Base-by-base conservation (phyloP, 495 filamentous ascomycete genomes). In the Bacidia gigantensis region DNA sequence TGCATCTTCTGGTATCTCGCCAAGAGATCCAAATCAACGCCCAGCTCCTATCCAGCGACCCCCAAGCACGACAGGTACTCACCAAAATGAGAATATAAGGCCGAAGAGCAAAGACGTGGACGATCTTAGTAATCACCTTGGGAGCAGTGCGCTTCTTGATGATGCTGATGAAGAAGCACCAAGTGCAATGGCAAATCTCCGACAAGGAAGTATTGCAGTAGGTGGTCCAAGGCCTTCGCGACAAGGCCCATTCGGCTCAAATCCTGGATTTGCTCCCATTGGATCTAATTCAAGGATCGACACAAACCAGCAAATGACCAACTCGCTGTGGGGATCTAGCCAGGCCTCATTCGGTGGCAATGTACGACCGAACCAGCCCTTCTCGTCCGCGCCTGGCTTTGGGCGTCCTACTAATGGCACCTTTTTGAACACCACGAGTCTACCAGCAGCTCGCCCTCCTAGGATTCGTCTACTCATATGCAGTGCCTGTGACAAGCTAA, bases 21-120 rank as follows among this genome's bases (percentile, higher is more conserved):
- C 69, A 50, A 61, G 66, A 46, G 83, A 87, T 55, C 82, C 84
- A 1, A 84, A 89, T 50, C 72, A 78, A 22, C 79, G 85, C 25
- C 92, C 92, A 41, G 79, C 86, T 22, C 90, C 90, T 3, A 97
- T 97, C 51, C 84, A 88, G 53, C 79, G 88, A 35, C 89, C 92
- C 1, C 80, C 81, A 20, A 97, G 89, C 65, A 80, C 83, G 20
- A 78, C 83, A 22, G 77, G 78, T 41, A 65, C 73, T 14, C 68
- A 65, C 22, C 69, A 72, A 41, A 70, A 74, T 20, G 64, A 69
- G 38, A 70, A 66, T 42, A 67, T 59, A 46, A 40, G 56, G 32
- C 57, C 62, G 25, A 52, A 59, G 2, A 69, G 65, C 49, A 57
- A 58, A 12, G 76, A 84, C 50, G 60, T 85, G 32, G 87, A 95